A percentile compares a stretch with the other conserved stretches of the same genome.
These are phyloP conservation scores for Globisporangium sylvaticum DNA, from an alignment of 352 stramenopile species.

Conservation along the genomic window DNA sequence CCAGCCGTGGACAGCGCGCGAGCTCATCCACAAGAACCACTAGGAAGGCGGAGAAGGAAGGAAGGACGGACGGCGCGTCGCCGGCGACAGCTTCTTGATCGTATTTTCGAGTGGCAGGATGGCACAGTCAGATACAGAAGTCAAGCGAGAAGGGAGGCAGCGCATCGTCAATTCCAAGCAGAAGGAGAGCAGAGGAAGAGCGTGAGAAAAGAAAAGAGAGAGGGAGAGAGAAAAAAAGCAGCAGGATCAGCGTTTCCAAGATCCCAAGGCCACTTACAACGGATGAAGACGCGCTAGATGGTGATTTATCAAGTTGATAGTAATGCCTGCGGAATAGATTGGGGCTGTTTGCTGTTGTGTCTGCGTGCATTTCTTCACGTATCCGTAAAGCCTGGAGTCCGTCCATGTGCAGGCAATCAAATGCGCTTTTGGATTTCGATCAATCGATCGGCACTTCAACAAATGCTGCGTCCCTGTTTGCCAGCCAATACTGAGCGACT, in stretches of 20 bases:
- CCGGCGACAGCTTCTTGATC: too few species aligned
- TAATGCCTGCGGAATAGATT: background rate
- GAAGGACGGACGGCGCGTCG: background rate
- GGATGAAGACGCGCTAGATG: background rate
- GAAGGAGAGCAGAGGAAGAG: background rate
- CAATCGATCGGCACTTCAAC: background rate
- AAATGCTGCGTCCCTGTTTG: background rate
- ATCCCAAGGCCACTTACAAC: background rate
- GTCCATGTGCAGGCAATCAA: too few species aligned
- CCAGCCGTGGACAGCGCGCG: constrained; percentile 41
- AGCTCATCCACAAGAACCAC: constrained; percentile 84
- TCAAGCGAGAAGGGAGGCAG: background rate
- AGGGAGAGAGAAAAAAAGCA: background rate
- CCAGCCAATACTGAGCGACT: background rate
- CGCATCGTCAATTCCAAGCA: background rate
- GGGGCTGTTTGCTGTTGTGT: background rate
- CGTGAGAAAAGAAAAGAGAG: background rate
- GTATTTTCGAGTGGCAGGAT: background rate
- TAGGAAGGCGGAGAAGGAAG: constrained; percentile 19
- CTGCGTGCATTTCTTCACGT: background rate
- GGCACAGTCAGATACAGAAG: background rate
- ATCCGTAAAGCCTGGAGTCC: background rate
- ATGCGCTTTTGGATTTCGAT: background rate
- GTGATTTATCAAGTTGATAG: background rate
- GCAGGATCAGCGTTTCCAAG: background rate